These are phyloP conservation scores for Emergomyces africanus DNA, from an alignment of 2,329 filamentous ascomycete genomes.

Conservation along the genomic window DNA sequence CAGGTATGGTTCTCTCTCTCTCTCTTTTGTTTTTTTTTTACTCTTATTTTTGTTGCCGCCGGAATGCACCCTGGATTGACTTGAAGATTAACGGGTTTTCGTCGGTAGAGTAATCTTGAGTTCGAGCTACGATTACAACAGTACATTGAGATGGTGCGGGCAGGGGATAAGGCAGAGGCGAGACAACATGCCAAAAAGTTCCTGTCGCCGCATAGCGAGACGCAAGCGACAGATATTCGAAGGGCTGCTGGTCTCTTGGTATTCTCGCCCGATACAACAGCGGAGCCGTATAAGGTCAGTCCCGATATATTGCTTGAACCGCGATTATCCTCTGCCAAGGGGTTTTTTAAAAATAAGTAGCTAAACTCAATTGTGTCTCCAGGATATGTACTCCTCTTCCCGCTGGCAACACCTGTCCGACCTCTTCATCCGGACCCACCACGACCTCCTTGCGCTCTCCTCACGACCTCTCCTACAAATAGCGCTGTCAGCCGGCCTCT, in stretches of 20 bases:
- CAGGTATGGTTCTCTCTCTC: constrained; percentile 45
- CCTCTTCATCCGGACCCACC: constrained; percentile 75
- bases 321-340: background rate
- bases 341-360: background rate
- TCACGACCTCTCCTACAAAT: constrained; percentile 76
- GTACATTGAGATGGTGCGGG: constrained; percentile 80
- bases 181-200: constrained; percentile 72
- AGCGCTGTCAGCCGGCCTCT: constrained; percentile 79
- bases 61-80: background rate
- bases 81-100: background rate
- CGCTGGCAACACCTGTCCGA: constrained; percentile 68
- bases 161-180: constrained; percentile 54
- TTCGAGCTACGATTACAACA: constrained; percentile 90
- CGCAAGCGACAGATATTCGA: constrained; percentile 55
- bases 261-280: constrained; percentile 49
- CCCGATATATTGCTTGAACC: background rate
- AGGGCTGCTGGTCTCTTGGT: constrained; percentile 71
- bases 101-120: constrained; percentile 60
- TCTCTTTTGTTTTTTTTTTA: too few relatives aligned
- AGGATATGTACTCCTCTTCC: constrained; percentile 58
- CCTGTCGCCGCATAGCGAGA: constrained; percentile 56
- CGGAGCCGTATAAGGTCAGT: constrained; percentile 46
- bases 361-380: background rate
- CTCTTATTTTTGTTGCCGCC: background rate
- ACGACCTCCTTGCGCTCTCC: constrained; percentile 71